Percentiles rank a stretch among this genome's conserved stretches.
Conservation (phyloP, 176 grass and related monocot species). For the Urochloa ruziziensis region DNA sequence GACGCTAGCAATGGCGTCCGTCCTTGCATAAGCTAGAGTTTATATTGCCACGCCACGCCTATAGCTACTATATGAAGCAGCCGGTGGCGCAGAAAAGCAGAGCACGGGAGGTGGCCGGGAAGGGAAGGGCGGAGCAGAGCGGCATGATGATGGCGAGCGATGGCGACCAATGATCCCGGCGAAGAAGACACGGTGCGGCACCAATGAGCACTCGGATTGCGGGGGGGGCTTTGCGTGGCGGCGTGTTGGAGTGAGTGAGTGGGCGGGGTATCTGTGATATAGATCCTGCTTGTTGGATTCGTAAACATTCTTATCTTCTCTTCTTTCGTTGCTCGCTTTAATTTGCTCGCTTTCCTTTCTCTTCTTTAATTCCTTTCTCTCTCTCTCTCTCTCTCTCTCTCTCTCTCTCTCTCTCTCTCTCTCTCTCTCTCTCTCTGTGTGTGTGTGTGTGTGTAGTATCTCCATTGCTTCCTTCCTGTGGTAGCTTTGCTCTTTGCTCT, state of each 20-base stretch:
- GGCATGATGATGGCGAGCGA: constrained; percentile 37
- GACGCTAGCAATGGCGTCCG: no score
- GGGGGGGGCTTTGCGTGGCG: neutral
- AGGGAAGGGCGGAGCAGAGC: neutral
- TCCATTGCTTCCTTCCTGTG: neutral
- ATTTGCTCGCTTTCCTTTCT: constrained; percentile 4
- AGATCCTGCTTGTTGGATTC: constrained; percentile 15
- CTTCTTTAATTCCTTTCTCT: neutral
- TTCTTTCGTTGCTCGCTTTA: constrained; percentile 28
- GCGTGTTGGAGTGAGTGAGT: neutral
- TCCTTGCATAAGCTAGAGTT: neutral
- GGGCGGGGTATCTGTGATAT: neutral
- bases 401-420: neutral
- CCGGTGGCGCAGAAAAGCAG: constrained; percentile 26
- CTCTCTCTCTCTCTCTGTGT: neutral
- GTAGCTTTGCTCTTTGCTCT: constrained; percentile 47
- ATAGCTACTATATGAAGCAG: constrained; percentile 22
- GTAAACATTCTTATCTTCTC: constrained; percentile 39
- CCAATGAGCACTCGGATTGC: neutral
- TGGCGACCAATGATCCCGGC: constrained; percentile 11
- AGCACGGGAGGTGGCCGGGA: neutral
- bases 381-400: no score
- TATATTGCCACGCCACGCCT: no score
- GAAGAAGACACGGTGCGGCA: neutral
- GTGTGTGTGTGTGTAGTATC: neutral